These are phyloP conservation scores for Sergeia podlipaevii DNA, from an alignment of 208 protist species.

Conservation along the genomic window DNA sequence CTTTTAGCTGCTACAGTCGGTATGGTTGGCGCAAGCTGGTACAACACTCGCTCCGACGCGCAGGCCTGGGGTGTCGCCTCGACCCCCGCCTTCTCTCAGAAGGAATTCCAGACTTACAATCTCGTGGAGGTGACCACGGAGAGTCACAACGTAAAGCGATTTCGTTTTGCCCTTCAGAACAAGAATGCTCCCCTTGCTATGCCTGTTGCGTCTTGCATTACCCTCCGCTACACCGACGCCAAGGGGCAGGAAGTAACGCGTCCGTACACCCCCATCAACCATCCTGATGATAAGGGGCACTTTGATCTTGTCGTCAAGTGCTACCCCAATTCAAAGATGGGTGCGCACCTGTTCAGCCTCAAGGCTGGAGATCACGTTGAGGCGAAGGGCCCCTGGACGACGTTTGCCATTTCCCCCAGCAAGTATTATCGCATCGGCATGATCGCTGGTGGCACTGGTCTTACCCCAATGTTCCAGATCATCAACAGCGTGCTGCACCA, in stretches of 20 bases:
- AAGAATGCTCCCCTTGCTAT: conserved; percentile 31
- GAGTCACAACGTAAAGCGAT: conserved; percentile 60
- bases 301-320: conserved; percentile 80
- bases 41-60: conserved; percentile 15
- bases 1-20: conserved; percentile 26
- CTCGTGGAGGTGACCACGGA: conserved; percentile 45
- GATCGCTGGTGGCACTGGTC: conserved; percentile 85
- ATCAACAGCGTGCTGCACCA: conserved; percentile 53
- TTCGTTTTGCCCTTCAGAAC: conserved; percentile 53
- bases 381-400: conserved; percentile 72
- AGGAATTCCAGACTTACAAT: conserved; percentile 57
- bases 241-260: conserved; percentile 60
- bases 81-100: conserved; percentile 53
- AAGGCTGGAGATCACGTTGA: conserved; percentile 84
- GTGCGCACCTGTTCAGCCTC: conserved; percentile 72
- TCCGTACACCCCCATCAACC: conserved; percentile 78
- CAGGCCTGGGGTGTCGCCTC: conserved; percentile 21
- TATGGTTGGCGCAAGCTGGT: conserved; percentile 27
- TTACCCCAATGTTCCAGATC: conserved; percentile 91
- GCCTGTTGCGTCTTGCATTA: conserved; percentile 58
- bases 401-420: conserved; percentile 56
- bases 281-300: conserved; percentile 37
- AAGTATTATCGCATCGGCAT: conserved; percentile 79
- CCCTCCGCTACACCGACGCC: conserved; percentile 47
- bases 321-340: conserved; percentile 89